Conservation (phyloP, 1,284 basidiomycete genomes). For the Ganoderma lucidum region DNA sequence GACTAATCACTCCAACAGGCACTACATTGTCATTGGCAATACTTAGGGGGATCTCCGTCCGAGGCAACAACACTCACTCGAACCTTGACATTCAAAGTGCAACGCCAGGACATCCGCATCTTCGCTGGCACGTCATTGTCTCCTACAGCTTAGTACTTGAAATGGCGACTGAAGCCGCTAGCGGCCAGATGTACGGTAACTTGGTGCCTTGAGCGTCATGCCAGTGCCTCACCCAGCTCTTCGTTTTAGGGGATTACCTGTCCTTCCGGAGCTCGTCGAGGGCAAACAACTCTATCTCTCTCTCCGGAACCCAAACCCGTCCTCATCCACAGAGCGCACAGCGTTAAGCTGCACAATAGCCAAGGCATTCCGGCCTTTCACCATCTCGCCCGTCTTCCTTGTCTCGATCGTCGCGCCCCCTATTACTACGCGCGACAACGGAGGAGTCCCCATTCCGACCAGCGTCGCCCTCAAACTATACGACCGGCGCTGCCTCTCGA, state of each 20-base stretch:
- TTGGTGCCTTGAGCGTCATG: neutral
- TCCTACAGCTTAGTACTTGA: too few species aligned
- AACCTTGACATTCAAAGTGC: too few species aligned
- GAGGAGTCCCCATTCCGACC: neutral
- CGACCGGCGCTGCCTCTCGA: too few species aligned
- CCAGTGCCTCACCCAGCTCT: neutral
- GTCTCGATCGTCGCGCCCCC: neutral
- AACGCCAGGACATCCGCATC: too few species aligned
- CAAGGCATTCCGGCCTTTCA: neutral
- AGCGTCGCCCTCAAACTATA: neutral
- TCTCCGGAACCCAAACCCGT: neutral
- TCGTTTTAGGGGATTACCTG: neutral
- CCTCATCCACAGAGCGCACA: neutral
- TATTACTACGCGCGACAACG: neutral
- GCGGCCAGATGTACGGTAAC: neutral
- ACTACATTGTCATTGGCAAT: too few species aligned
- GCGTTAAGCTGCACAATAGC: neutral
- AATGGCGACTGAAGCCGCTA: too few species aligned
- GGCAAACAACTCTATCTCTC: neutral
- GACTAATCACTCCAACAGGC: too few species aligned
- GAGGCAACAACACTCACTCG: too few species aligned
- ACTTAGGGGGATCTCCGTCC: too few species aligned
- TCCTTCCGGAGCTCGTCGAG: neutral
- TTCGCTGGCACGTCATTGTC: too few species aligned
- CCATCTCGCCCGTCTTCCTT: neutral